phyloP scores from a whole-genome alignment of 441 rosid species.

The Adansonia grandidieri region DNA sequence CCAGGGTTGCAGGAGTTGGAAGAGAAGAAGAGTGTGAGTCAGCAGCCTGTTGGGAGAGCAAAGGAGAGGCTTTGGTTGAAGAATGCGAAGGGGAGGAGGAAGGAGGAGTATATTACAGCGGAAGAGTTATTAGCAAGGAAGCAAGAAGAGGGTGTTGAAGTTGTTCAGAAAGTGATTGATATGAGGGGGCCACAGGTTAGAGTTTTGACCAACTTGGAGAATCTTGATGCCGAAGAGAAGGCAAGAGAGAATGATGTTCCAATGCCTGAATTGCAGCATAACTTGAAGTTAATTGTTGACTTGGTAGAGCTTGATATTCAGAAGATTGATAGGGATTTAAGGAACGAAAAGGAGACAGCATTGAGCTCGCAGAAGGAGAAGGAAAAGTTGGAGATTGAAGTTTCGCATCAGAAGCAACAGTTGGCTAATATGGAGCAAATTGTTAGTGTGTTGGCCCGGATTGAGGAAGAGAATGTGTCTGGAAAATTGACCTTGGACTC shows the following conservation, averaged over 20 bases:
- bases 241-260: constrained; percentile 84
- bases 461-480: constrained; percentile 55
- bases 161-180: constrained; percentile 85
- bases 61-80: constrained; percentile 65
- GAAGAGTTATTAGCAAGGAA: constrained; percentile 72
- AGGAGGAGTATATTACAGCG: constrained; percentile 52
- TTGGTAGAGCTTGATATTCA: constrained; percentile 83
- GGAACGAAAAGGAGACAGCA: constrained; percentile 81
- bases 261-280: constrained; percentile 93
- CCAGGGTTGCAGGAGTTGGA: constrained; percentile 51
- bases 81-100: constrained; percentile 55
- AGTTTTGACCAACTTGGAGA: constrained; percentile 84
- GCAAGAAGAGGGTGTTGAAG: constrained; percentile 77
- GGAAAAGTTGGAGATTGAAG: constrained; percentile 64
- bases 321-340: constrained; percentile 81
- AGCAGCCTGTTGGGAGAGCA: constrained; percentile 37
- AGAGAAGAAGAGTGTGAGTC: constrained; percentile 51
- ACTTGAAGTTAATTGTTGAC: constrained; percentile 76
- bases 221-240: constrained; percentile 82
- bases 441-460: constrained; percentile 43
- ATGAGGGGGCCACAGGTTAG: constrained; percentile 89
- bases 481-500: constrained; percentile 69
- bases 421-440: constrained; percentile 66
- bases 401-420: constrained; percentile 54
- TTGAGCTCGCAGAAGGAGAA: constrained; percentile 78